A percentile compares a stretch with the other conserved stretches of the same genome.
phyloP scores from a whole-genome alignment of 345 rosid species.

The Mallotus nudiflorus region DNA sequence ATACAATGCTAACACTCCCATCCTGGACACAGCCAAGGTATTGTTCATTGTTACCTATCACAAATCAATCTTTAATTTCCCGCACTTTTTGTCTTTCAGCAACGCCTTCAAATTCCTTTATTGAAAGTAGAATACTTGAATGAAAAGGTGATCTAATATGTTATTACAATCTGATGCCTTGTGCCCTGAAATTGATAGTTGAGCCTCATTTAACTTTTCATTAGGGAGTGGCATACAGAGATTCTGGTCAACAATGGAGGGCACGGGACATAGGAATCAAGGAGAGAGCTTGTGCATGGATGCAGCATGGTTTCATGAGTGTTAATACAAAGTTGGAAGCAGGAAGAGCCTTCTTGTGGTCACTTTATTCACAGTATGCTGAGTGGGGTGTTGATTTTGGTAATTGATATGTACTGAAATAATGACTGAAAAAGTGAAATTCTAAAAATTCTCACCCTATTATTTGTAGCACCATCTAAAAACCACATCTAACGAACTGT shows the following conservation, averaged over 20 bases:
- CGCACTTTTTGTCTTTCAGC: not conserved
- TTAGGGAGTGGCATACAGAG: slow-evolving; percentile 65
- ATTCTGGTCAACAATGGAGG: slow-evolving; percentile 61
- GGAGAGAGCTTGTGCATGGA: slow-evolving; percentile 93
- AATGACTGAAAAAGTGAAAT: too few relatives aligned
- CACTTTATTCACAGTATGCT: slow-evolving; percentile 77
- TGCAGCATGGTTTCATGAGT: slow-evolving; percentile 90
- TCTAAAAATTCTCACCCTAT: not conserved
- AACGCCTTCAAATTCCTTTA: not conserved
- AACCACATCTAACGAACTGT: slow-evolving; percentile 9
- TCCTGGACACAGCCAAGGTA: slow-evolving; percentile 63
- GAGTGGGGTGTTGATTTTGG: slow-evolving; percentile 98
- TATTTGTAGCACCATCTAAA: not conserved
- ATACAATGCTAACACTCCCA: slow-evolving; percentile 70
- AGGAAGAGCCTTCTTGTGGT: slow-evolving; percentile 84
- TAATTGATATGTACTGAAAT: slow-evolving; percentile 31
- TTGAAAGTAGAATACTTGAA: not conserved
- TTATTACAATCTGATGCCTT: not conserved
- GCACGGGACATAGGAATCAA: slow-evolving; percentile 76
- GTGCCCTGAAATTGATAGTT: not conserved
- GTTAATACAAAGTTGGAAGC: slow-evolving; percentile 69
- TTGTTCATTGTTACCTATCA: not conserved
- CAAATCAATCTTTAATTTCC: not conserved
- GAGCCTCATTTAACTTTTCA: slow-evolving; percentile 18
- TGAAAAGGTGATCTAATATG: not conserved